Base-by-base conservation (phyloP, 352 stramenopile species). In the Pythium guiyangense region DNA sequence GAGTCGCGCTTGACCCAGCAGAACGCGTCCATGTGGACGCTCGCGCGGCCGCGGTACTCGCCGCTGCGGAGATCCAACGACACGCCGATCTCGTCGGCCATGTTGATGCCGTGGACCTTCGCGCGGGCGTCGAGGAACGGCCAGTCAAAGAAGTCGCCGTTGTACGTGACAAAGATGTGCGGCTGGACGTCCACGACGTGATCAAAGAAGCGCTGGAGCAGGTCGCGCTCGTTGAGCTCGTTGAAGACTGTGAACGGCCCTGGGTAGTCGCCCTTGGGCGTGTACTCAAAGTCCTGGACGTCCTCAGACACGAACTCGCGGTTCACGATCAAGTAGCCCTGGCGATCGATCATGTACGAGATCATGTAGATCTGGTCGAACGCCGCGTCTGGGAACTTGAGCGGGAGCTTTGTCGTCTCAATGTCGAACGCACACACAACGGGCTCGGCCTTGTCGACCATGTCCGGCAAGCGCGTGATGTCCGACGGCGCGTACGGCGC, bases 121-220 rank as follows among this genome's bases (percentile, higher is more conserved):
- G 90, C 89, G 26, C 97, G 85, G n/a, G 77, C 69, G 27, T 99
- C 94, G 22, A 99, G 74, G 73, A 99, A 99, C 0, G 96, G 97
- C 96, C 96, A 99, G 88, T 99, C 97, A 72, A 99, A 99, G 59
- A 97, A 99, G 68, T 99, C 97, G 45, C 97, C 97, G 80, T 99
- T 99, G 77, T 99, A 99, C 14, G 97, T 99, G 25, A 99, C 97
- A 58, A 98, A 98, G 70, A 99, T 98, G 73, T 99, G 96, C 20
- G 97, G 97, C 49, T 88, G 80, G n/a, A 92, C 67, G 29, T 96
- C 88, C 43, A 93, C 70, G 46, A 97, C 85, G 50, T 98, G 94
- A 6, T 86, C 67, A 31, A 98, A 91, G 59, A 98, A 98, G 8
- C 85, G 76, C 10, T 80, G 75, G 9, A 98, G 70, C 35, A 96